A percentile compares a stretch with the other conserved stretches of the same genome.
Evolutionary conservation across 768 basidiomycete species (phyloP).

Genomic region (Xerocomellus intermedius): DNA sequence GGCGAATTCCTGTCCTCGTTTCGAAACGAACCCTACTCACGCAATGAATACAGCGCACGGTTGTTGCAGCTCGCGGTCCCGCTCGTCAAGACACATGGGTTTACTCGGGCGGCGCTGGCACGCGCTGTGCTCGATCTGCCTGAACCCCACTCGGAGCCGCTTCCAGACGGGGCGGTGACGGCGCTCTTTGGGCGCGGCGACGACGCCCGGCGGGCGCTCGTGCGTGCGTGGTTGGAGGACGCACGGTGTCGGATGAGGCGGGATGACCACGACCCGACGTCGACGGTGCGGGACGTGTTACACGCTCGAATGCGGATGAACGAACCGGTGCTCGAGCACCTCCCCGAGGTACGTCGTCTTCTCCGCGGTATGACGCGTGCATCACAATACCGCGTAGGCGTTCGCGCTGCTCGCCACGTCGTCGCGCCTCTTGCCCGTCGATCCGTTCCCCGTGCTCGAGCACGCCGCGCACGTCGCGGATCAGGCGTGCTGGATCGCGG

Average conservation of each 20-base stretch:
- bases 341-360: conserved; percentile 58
- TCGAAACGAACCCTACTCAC: too few species aligned
- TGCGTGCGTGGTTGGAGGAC: conserved; percentile 73
- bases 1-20: too few species aligned
- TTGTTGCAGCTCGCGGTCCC: conserved; percentile 64
- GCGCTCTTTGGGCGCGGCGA: conserved; percentile 73
- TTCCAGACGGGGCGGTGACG: conserved; percentile 68
- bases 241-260: conserved; percentile 52
- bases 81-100: conserved; percentile 65
- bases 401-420: conserved; percentile 67
- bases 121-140: conserved; percentile 58
- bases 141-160: conserved; percentile 51
- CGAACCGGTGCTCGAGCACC: conserved; percentile 58
- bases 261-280: conserved; percentile 1
- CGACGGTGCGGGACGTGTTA: conserved; percentile 43
- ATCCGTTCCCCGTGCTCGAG: conserved; percentile 56
- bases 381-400: conserved; percentile 44
- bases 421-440: conserved; percentile 47
- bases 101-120: conserved; percentile 69
- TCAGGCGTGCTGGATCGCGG: conserved; percentile 60
- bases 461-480: conserved; percentile 66
- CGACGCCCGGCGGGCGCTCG: conserved; percentile 58
- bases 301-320: conserved; percentile 60
- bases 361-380: too few species aligned
- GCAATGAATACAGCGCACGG: conserved; percentile 13